Base-by-base conservation (phyloP, 495 filamentous ascomycete genomes). In the Zalerion maritima region DNA sequence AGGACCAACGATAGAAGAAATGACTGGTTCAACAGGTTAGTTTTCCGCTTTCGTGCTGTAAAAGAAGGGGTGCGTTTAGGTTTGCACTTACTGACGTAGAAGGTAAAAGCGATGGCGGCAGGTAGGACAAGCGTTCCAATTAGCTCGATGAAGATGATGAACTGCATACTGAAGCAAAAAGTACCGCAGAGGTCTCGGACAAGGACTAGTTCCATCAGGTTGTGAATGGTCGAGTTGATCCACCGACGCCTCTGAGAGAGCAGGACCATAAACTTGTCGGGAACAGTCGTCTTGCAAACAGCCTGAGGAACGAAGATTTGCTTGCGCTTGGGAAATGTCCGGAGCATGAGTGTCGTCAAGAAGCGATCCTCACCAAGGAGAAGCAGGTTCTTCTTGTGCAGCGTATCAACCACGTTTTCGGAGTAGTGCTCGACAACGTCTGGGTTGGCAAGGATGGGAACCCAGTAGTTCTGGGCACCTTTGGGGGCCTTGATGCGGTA, bases 131-230 rank as follows among this genome's bases (percentile, higher is more conserved):
- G 62, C 0, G 91, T 96, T 26, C 91, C 91, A 27, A 96, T 69
- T 24, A 99, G 66, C 49, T 99, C 89, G 45, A 99, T 84, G 53
- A 84, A 92, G 34, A 99, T 78, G 31, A 96, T 78, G 47, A 96
- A 96, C 52, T 99, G 91, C 91, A 99, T 99, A 57, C 81, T 91
- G 64, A 99, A 99, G 66, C 91, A 99, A 60, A 99, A 99, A 0
- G 91, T 99, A 27, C 91, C 91, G 47, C 91, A 99, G 4, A 99
- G 69, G 60, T 99, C 91, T 28, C 85, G 69, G 15, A 99, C 91
- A 4, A 96, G 71, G 16, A 94, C 80, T 12, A 99, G 71, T 53
- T 99, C 91, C 75, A 99, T 92, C 24, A 96, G 62, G 43, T 99
- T 99, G 60, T 99, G 91, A 21, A 99, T 81, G 1, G 91, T 99